These are phyloP conservation scores for Eucalyptus caleyi DNA, from an alignment of 345 rosid species.

Conservation along the genomic window DNA sequence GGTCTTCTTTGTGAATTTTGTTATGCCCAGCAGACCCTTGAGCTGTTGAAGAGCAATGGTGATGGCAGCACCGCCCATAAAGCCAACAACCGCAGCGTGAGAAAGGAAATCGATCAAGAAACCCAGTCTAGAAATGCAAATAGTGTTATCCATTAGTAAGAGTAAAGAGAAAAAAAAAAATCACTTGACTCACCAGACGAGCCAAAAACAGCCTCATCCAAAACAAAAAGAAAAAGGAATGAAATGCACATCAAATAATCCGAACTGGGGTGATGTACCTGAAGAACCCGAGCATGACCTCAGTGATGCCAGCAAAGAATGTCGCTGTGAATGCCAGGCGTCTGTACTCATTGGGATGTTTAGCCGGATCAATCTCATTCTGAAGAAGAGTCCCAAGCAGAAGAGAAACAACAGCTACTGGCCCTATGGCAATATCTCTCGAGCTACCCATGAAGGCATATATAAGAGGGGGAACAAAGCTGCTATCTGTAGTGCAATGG, in stretches of 20 bases:
- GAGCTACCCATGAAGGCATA: slow-evolving; percentile 47
- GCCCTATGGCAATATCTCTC: slow-evolving; percentile 34
- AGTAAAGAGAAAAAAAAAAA: not conserved
- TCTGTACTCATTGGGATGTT: slow-evolving; percentile 4
- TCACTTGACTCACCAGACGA: not conserved
- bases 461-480: slow-evolving; percentile 47
- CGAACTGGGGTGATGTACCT: slow-evolving; percentile 6
- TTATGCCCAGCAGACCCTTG: not conserved
- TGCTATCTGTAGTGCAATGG: slow-evolving; percentile 13
- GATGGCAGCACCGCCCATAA: slow-evolving; percentile 38
- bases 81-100: slow-evolving; percentile 32
- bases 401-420: slow-evolving; percentile 33
- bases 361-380: slow-evolving; percentile 3
- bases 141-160: not conserved
- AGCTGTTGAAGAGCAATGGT: slow-evolving; percentile 33
- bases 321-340: slow-evolving; percentile 33
- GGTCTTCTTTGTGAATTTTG: too few species aligned
- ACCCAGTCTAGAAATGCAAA: slow-evolving; percentile 13
- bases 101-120: slow-evolving; percentile 34
- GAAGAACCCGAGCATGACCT: slow-evolving; percentile 26
- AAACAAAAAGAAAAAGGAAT: not conserved
- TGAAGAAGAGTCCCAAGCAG: slow-evolving; percentile 26
- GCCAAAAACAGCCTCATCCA: not conserved
- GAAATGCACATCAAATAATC: not conserved
- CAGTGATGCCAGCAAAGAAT: slow-evolving; percentile 31